Evolutionary conservation across 1,284 basidiomycete species (phyloP), one percentile per base, ranked within the genome.

Genomic region (Wallemia hederae): DNA sequence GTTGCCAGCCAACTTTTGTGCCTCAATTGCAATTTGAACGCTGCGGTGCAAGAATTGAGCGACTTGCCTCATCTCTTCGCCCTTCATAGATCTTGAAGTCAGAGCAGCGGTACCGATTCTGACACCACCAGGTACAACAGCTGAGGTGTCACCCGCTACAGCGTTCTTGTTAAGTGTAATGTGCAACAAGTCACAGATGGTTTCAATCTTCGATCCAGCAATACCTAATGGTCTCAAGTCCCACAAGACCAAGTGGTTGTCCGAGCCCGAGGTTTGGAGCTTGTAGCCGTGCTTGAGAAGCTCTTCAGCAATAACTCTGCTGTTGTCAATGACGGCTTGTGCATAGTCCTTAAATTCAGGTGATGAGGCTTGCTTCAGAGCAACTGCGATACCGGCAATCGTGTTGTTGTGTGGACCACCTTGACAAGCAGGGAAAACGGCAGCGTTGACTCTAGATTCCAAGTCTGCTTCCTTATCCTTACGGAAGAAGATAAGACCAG

Each of bases 331-430:
- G 69, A 99, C 89, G 73, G 92, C 88, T 72, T 85, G 82, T 63
- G 94, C 94, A 72, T 98, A 99, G 27, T 77, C 74, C 74, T 87
- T 86, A 80, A 85, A 99, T 31, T 80, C 80, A 14, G 92, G 94
- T 70, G 86, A 81, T 65, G 84, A 77, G 39, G 82, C 94, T 73
- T 98, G 94, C 70, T 85, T 82, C 65, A 99, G 82, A n/a, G 94
- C 78, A 24, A 91, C 92, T 61, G 91, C 91, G 66, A 99, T 79
- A 70, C 81, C 89, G 60, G 92, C 92, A 64, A 99, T 98, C 65
- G 94, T 90, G 77, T 97, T 92, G 78, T 98, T 98, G 78, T 98
- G 94, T 59, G 94, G 94, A 60, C 94, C 94, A 75, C 94, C 94
- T 76, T 98, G 94, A 80, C 92, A 98, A 57, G 94, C 94, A 62